phyloP scores from a whole-genome alignment of 495 filamentous ascomycete species.

The Aspergillus taichungensis region DNA sequence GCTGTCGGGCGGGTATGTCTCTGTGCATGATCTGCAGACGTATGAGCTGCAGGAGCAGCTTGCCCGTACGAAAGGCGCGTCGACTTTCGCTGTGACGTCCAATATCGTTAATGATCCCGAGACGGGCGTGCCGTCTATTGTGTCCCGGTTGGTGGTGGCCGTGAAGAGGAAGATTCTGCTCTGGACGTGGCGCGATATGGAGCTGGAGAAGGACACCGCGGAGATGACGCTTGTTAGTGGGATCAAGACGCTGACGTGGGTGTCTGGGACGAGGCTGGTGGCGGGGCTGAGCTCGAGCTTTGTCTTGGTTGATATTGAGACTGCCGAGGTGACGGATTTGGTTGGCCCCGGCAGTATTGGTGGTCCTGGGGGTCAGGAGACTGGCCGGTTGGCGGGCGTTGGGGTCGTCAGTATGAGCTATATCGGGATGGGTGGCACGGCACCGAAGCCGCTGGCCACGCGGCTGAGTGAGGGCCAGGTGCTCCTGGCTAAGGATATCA shows the following conservation, averaged over 20 bases:
- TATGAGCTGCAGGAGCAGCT: slow-evolving; percentile 74
- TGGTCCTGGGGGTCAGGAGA: slow-evolving; percentile 53
- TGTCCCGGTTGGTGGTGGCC: slow-evolving; percentile 81
- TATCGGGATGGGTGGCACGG: slow-evolving; percentile 84
- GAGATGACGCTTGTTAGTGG: slow-evolving; percentile 74
- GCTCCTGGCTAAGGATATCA: slow-evolving; percentile 88
- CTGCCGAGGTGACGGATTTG: slow-evolving; percentile 59
- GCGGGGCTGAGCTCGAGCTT: slow-evolving; percentile 84
- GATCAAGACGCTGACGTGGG: slow-evolving; percentile 83
- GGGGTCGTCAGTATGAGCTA: slow-evolving; percentile 81
- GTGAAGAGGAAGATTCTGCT: slow-evolving; percentile 83
- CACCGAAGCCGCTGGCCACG: slow-evolving; percentile 81
- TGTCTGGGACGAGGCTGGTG: slow-evolving; percentile 72
- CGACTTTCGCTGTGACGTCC: slow-evolving; percentile 82
- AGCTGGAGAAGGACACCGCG: slow-evolving; percentile 59
- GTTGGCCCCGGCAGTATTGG: slow-evolving; percentile 68
- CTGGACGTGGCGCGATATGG: slow-evolving; percentile 95
- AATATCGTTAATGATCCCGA: slow-evolving; percentile 85
- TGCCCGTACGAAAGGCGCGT: slow-evolving; percentile 77
- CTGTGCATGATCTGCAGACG: slow-evolving; percentile 77
- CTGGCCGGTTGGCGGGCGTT: slow-evolving; percentile 56
- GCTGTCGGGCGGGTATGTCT: slow-evolving; percentile 78
- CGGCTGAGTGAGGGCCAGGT: slow-evolving; percentile 74
- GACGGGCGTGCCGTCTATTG: slow-evolving; percentile 81
- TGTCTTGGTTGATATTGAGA: slow-evolving; percentile 79